phyloP scores from a whole-genome alignment of 2,329 filamentous ascomycete species.

The Verticillium nonalfalfae region DNA sequence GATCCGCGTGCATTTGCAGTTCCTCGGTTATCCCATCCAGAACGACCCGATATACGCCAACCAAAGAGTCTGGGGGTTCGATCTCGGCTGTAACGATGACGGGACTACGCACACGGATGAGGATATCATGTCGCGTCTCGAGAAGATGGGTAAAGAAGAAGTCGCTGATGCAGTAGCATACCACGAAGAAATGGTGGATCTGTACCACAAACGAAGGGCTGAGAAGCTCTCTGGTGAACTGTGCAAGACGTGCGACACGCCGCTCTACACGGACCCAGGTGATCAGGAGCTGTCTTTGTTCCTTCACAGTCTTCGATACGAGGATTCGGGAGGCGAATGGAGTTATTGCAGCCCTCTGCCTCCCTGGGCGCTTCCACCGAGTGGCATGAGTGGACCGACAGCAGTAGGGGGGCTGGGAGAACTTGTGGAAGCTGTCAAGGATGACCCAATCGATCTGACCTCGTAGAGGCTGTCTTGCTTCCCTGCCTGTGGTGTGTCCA shows the following conservation, averaged over 20 bases:
- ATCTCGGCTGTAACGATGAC: conserved; percentile 66
- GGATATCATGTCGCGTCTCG: conserved; percentile 79
- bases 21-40: conserved; percentile 87
- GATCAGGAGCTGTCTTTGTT: conserved; percentile 87
- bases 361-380: conserved; percentile 77
- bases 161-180: conserved; percentile 87
- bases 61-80: conserved; percentile 78
- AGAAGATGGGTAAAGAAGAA: conserved; percentile 90
- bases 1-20: conserved; percentile 89
- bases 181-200: conserved; percentile 86
- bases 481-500: too few species aligned
- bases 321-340: conserved; percentile 78
- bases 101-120: conserved; percentile 70
- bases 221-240: conserved; percentile 86
- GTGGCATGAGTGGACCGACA: conserved; percentile 63
- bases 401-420: conserved; percentile 57
- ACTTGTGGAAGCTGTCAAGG: conserved; percentile 48
- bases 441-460: conserved; percentile 33
- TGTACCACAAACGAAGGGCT: conserved; percentile 83
- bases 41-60: conserved; percentile 99
- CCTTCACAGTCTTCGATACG: conserved; percentile 86
- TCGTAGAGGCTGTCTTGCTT: neutral
- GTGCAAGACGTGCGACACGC: conserved; percentile 78
- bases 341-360: conserved; percentile 81
- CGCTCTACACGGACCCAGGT: conserved; percentile 89